These are phyloP conservation scores for Calonectria pauciramosa DNA, from an alignment of 2,329 filamentous ascomycete species.

Conservation along the genomic window DNA sequence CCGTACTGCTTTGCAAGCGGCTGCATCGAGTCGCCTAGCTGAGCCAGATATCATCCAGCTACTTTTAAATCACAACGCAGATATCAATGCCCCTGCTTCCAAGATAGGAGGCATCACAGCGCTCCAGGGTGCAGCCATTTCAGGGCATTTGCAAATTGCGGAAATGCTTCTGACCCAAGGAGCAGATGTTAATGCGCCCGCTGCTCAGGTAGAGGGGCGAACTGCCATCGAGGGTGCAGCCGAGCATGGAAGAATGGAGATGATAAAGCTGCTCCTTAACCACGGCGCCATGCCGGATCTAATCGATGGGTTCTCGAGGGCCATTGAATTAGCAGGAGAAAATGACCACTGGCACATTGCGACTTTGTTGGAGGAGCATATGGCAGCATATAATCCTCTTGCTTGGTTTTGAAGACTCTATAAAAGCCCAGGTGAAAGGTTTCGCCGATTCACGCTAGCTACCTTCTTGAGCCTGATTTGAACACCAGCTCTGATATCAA, in stretches of 20 bases:
- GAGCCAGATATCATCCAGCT: neutral
- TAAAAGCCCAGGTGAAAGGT: rapidly evolving
- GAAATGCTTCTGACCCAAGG: neutral
- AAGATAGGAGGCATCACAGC: constrained; percentile 7
- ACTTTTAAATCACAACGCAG: neutral
- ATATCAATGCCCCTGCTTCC: constrained; percentile 10
- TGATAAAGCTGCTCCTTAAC: constrained; percentile 11
- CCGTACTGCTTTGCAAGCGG: constrained; percentile 6
- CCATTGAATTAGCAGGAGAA: constrained; percentile 10
- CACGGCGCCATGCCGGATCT: neutral
- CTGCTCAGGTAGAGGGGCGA: neutral
- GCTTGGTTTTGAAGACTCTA: neutral
- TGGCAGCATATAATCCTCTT: neutral
- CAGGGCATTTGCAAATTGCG: neutral
- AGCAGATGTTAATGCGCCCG: neutral
- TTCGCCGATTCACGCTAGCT: neutral
- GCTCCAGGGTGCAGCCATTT: constrained; percentile 3
- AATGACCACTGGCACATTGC: constrained; percentile 7
- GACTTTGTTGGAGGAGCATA: neutral
- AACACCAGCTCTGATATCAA: neutral
- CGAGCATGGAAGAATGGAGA: constrained; percentile 25
- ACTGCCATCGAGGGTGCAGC: constrained; percentile 23
- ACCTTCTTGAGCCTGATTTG: neutral
- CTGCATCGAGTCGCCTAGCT: neutral
- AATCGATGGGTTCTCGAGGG: neutral